These are phyloP conservation scores for Prunus kanzakura DNA, from an alignment of 306 rosid genomes.

Conservation along the genomic window DNA sequence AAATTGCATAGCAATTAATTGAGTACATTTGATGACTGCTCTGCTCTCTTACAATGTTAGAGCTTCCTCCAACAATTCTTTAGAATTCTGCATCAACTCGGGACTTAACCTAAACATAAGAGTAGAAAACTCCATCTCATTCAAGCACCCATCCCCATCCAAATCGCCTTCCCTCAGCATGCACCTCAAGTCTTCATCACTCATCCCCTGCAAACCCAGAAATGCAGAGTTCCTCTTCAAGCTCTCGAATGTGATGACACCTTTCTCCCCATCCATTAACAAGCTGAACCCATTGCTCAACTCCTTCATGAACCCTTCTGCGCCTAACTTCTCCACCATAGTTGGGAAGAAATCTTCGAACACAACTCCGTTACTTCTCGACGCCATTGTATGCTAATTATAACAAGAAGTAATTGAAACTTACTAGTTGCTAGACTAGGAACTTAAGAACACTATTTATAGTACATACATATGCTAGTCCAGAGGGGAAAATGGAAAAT, in stretches of 20 bases:
- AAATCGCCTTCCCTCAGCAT: slow-evolving; percentile 84
- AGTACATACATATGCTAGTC: no score
- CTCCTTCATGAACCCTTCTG: slow-evolving; percentile 76
- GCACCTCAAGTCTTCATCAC: slow-evolving; percentile 59
- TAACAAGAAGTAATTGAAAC: no score
- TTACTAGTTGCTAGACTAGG: no score
- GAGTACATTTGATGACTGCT: no score
- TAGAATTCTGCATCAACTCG: slow-evolving; percentile 57
- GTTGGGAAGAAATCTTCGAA: slow-evolving; percentile 70
- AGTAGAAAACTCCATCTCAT: slow-evolving; percentile 78
- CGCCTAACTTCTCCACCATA: slow-evolving; percentile 69
- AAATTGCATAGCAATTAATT: no score
- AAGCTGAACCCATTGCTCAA: slow-evolving; percentile 58
- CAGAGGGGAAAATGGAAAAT: no score
- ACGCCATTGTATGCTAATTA: slow-evolving; percentile 31
- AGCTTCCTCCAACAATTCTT: slow-evolving; percentile 52
- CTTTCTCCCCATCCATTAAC: slow-evolving; percentile 63
- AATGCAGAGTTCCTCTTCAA: slow-evolving; percentile 67
- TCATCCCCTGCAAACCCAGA: slow-evolving; percentile 71
- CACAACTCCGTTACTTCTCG: slow-evolving; percentile 34
- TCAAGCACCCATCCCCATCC: slow-evolving; percentile 73
- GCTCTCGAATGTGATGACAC: slow-evolving; percentile 71
- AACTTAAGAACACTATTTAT: no score
- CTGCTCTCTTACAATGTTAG: background rate
- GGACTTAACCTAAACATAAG: slow-evolving; percentile 90